phyloP scores from a whole-genome alignment of 805 yeast species.

The Komagataella pastoris region DNA sequence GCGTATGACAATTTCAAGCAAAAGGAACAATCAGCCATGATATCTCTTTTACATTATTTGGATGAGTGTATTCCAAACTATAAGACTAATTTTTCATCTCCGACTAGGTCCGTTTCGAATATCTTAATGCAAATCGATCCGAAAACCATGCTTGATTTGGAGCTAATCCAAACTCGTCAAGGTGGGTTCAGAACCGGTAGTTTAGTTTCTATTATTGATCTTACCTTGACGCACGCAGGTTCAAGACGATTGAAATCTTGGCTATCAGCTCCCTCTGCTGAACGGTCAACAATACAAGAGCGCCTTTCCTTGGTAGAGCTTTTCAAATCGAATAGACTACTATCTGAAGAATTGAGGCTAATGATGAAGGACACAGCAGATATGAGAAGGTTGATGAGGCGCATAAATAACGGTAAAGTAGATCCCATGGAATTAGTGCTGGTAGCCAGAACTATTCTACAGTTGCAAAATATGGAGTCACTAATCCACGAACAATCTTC shows the following conservation, averaged over 20 bases:
- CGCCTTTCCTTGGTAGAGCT: conserved; percentile 41
- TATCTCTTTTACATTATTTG: conserved; percentile 53
- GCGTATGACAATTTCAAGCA: conserved; percentile 20
- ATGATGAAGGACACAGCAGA: conserved; percentile 37
- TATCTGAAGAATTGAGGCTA: conserved; percentile 18
- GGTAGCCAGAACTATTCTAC: not conserved
- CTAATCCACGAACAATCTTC: not conserved
- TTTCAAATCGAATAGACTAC: conserved; percentile 19
- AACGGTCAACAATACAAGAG: conserved; percentile 34
- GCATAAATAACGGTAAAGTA: conserved; percentile 27
- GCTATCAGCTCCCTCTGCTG: conserved; percentile 69
- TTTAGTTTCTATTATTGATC: conserved; percentile 49
- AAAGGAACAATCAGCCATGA: conserved; percentile 47
- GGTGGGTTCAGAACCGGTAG: conserved; percentile 54
- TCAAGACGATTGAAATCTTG: conserved; percentile 67
- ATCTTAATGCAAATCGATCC: conserved; percentile 68
- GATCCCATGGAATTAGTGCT: not conserved
- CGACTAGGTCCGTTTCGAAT: conserved; percentile 39
- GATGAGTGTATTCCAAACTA: conserved; percentile 62
- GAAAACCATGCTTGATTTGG: conserved; percentile 65
- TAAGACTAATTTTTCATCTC: conserved; percentile 50
- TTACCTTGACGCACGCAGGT: conserved; percentile 76
- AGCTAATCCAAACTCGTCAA: conserved; percentile 47
- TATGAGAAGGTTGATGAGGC: conserved; percentile 44
- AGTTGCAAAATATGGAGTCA: not conserved